Evolutionary conservation across 1,284 basidiomycete species (phyloP).

Genomic region (Cystobasidium slooffiae): DNA sequence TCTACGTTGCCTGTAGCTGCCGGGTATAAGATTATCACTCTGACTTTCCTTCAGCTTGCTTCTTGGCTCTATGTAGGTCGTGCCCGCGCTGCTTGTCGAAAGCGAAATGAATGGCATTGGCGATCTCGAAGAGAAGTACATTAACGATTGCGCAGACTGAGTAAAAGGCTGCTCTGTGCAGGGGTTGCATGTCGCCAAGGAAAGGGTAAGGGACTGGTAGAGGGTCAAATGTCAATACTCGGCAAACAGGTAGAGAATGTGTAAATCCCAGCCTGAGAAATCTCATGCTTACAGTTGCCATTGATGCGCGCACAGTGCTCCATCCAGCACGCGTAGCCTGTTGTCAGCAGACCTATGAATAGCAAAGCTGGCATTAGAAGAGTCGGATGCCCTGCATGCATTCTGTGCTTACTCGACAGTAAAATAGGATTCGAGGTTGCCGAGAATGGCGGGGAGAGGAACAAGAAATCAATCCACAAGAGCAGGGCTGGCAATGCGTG

Average conservation of each 20-base stretch:
- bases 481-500: conserved; percentile 45
- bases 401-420: conserved; percentile 29
- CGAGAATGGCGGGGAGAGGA: conserved; percentile 48
- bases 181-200: conserved; percentile 43
- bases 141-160: conserved; percentile 44
- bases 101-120: conserved; percentile 43
- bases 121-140: conserved; percentile 44
- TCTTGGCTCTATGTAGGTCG: conserved; percentile 12
- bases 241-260: neutral
- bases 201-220: conserved; percentile 14
- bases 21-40: neutral
- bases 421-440: conserved; percentile 38
- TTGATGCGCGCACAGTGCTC: conserved; percentile 46
- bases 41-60: conserved; percentile 32
- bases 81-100: conserved; percentile 30
- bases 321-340: conserved; percentile 47
- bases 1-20: no score
- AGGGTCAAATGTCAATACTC: neutral
- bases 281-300: conserved; percentile 44
- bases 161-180: conserved; percentile 44
- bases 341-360: conserved; percentile 23
- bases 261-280: neutral
- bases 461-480: conserved; percentile 50
- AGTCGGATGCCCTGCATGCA: no score
- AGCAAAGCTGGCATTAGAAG: neutral